Base-by-base conservation (phyloP, 1,139 yeast genomes). In the Blastobotrys illinoisensis region DNA sequence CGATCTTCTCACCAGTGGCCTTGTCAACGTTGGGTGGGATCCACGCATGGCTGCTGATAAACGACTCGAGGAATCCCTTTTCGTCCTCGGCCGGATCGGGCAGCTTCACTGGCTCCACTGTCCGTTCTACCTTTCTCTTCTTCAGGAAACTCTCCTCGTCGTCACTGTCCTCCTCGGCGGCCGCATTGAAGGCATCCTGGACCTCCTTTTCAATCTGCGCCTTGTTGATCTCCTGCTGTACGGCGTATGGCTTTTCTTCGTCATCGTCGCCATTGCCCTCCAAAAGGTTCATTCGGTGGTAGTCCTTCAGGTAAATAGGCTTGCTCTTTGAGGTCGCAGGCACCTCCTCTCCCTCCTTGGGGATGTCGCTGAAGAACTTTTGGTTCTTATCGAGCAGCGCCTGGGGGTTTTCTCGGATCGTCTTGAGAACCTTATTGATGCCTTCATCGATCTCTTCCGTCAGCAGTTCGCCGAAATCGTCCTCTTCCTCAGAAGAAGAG, bases 281-380 rank as follows among this genome's bases (percentile, higher is more conserved):
- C 40, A 95, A 74, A 44, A 91, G 73, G 62, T 83, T 86, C 81
- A 83, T 81, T 68, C 99, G 79, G 67, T 93, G 98, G 67, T 91
- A 93, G 68, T 95, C 99, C 65, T 90, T 89, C 69, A 95, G 79
- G 66, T 85, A 89, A 60, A 93, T 76, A 4, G 98, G 97, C 69
- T 89, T 89, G 51, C 76, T 75, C 55, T 78, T 77, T 13, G 59
- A 62, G 9, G 58, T 52, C 50, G 59, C 54, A 52, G 52, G 58
- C 51, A 56, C 54, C 19, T 46, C 46, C 16, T 51, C 55, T 1
- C 56, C 57, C 11, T 73, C 75, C 3, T 73, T 74, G 36, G 77
- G 83, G 1, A 83, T 77, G 24, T 85, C 87, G 11, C 82, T 83
- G 68, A 88, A 93, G 66, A 91, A 93, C 64, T 78, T 81, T 5